phyloP scores from a whole-genome alignment of 495 filamentous ascomycete species.

The Penicillium daleae region DNA sequence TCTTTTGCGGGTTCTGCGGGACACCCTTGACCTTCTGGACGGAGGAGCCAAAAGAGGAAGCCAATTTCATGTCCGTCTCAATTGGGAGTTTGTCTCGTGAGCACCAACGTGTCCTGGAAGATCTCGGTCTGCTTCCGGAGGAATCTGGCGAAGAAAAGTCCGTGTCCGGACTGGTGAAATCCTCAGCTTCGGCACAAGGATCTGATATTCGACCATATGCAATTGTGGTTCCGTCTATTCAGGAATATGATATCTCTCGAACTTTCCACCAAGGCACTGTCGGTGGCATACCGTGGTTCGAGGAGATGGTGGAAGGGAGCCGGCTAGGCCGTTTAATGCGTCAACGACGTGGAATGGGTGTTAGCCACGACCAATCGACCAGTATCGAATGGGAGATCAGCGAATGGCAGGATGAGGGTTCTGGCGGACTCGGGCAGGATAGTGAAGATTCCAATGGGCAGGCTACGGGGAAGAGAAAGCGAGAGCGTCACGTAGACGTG shows the following conservation, averaged over 20 bases:
- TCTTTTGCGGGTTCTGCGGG: constrained; percentile 91
- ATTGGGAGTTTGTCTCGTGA: constrained; percentile 69
- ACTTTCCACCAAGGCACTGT: constrained; percentile 41
- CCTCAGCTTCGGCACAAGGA: constrained; percentile 13
- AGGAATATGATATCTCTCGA: constrained; percentile 24
- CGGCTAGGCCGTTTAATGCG: constrained; percentile 67
- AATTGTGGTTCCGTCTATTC: constrained; percentile 30
- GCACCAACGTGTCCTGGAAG: constrained; percentile 69
- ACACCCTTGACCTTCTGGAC: constrained; percentile 81
- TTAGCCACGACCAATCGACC: constrained; percentile 59
- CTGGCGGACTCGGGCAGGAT: constrained; percentile 28
- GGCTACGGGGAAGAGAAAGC: constrained; percentile 42
- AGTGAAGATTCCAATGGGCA: constrained; percentile 24
- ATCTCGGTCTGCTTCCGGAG: constrained; percentile 64
- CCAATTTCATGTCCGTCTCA: constrained; percentile 73
- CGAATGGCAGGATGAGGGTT: constrained; percentile 69
- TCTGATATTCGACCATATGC: constrained; percentile 17
- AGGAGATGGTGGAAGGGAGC: constrained; percentile 76
- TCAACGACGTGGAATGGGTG: constrained; percentile 55
- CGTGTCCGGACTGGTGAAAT: constrained; percentile 16
- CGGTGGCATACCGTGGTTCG: constrained; percentile 78
- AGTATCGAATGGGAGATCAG: constrained; percentile 82
- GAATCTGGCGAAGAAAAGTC: constrained; percentile 44
- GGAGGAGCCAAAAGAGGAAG: constrained; percentile 67
- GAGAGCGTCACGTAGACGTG: constrained; percentile 25